Base-by-base conservation (phyloP, 345 rosid genomes). In the Boechera retrofracta region DNA sequence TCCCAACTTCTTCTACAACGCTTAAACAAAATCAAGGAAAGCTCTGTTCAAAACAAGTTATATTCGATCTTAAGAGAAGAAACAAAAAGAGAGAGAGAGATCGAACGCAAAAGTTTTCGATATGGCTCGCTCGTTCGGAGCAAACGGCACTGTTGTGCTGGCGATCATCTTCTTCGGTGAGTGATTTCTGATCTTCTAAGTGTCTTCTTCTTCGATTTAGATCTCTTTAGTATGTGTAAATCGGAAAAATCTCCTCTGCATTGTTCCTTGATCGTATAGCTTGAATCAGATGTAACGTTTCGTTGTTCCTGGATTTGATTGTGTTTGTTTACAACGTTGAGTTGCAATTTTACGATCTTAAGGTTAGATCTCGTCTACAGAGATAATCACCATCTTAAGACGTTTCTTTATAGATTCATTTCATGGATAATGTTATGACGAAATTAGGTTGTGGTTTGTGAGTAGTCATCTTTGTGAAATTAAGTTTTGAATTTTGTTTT, bases 111-210 rank as follows among this genome's bases (percentile, higher is more conserved):
- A 10, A 38, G 10, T 45, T 44, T 45, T 56, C 74, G 54, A n/a
- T 48, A 77, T 77, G 80, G 67, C 72, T 71, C 72, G 77, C 76
- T 76, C 75, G 61, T 69, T 52, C 56, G 79, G 79, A 68, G 74
- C 79, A 16, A 39, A 60, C 62, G 69, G 74, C 75, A 15, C 49
- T 8, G 52, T 47, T 55, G 76, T 70, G 26, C 49, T 64, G 10
- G 58, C 76, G 51, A 62, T 77, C 80, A 54, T 77, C 66, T 64
- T 77, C 66, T 24, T 71, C 26, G 80, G 80, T 77, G 7, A 77
- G 80, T 77, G 29, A 12, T 68, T 6, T 64, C 33, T 24, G 10
- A 6, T 41, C 10, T 18, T 9, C 64, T 54, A 4, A 38, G 12
- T 53, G 45, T 52, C 10, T 53, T 68, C 29, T 45, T 54, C 38